Base-by-base conservation (phyloP, 2,329 filamentous ascomycete genomes). In the Trichoderma asperellum region DNA sequence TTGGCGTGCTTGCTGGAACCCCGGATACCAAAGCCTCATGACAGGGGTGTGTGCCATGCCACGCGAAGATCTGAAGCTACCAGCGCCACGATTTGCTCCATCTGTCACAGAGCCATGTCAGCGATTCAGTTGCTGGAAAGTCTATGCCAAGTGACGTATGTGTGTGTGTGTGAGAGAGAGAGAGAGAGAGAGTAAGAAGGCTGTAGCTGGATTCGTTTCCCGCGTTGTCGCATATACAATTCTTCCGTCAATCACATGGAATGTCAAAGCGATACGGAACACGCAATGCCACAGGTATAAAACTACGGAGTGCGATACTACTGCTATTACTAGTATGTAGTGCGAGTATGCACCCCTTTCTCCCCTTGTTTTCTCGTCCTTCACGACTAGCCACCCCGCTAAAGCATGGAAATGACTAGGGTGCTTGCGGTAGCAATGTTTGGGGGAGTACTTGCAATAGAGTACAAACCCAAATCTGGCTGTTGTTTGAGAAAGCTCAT, bases 1-100 rank as follows among this genome's bases (percentile, higher is more conserved):
- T 24, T 57, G 64, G 29, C 2, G n/a, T 40, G 21, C 58, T 57
- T 52, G 32, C 40, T 37, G 21, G 27, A 59, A 59, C 55, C n/a
- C 55, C 37, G 55, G 57, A 24, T 21, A 59, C 64, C 53, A 67
- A 59, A 49, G 18, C 21, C 40, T n/a, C 64, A 67, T 49, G 55
- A 59, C 53, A 52, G 64, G 61, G 61, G 68, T 68, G 63, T 69
- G 63, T 64, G 59, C 65, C 63, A 55, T 71, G 65, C 69, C 72
- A 73, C 71, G 72, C 72, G 72, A 73, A 62, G 60, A 70, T 72
- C 71, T 69, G 69, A 59, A 37, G 65, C 71, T 69, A 72, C 68
- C 49, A 71, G 55, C 71, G 72, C 70, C 72, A 72, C 71, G 60
- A 56, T 52, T 43, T 63, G 58, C 58, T 68, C 49, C 66, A 57